These are phyloP conservation scores for Acanthamoeba healyi DNA, from an alignment of 208 protist genomes.

Conservation along the genomic window DNA sequence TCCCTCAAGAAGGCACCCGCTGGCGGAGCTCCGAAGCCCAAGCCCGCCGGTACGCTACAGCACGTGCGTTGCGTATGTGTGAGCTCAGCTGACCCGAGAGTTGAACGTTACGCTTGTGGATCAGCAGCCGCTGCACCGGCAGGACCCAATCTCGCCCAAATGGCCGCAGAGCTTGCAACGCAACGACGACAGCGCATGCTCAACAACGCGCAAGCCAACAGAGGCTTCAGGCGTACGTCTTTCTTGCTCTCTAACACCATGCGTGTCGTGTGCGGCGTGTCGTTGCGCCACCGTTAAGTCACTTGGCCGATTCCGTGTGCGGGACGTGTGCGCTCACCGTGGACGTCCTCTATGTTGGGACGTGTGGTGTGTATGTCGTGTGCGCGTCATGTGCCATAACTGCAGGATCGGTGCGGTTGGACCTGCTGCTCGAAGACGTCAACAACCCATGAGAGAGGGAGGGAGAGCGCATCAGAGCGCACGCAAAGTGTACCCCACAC, in stretches of 20 bases:
- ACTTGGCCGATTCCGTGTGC: no score
- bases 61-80: not conserved
- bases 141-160: constrained; percentile 12
- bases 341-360: no score
- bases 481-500: no score
- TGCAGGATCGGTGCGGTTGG: not conserved
- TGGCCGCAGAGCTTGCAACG: not conserved
- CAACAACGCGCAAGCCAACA: not conserved
- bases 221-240: not conserved
- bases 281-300: no score
- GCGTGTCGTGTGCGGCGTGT: no score
- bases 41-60: not conserved
- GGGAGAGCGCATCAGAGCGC: not conserved
- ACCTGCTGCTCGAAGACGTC: not conserved
- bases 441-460: not conserved
- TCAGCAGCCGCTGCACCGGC: not conserved
- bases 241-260: not conserved
- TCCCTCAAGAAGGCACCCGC: constrained; percentile 1
- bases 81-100: not conserved
- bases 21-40: not conserved
- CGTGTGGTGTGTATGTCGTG: no score
- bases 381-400: no score
- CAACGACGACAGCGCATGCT: constrained; percentile 47
- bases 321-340: no score
- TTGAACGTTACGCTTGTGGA: not conserved